A percentile compares a stretch with the other conserved stretches of the same genome.
phyloP scores from a whole-genome alignment of 75 land plant species.

The Isoetes taiwanensis region DNA sequence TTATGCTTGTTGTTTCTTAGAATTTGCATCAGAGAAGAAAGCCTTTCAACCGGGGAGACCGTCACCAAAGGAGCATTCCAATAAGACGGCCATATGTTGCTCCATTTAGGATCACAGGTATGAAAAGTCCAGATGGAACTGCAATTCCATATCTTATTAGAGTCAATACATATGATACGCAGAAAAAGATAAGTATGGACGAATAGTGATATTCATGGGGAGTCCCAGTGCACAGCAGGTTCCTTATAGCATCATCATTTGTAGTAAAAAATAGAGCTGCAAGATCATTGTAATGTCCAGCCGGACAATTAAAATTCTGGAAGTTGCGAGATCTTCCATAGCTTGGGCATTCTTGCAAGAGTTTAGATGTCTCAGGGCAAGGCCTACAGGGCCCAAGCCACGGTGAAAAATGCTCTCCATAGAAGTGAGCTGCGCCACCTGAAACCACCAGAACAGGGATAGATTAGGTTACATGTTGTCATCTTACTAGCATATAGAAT shows the following conservation, averaged over 20 bases:
- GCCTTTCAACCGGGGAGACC: constrained; percentile 57
- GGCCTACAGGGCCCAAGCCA: constrained; percentile 60
- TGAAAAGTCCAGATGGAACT: constrained; percentile 66
- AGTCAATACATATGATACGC: constrained; percentile 44
- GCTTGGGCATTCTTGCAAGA: constrained; percentile 59
- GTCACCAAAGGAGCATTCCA: constrained; percentile 50
- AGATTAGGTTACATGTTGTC: too few relatives aligned
- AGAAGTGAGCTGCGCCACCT: constrained; percentile 90
- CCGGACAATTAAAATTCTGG: constrained; percentile 68
- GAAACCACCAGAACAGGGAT: too few relatives aligned
- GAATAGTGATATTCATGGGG: constrained; percentile 32
- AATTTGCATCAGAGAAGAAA: constrained; percentile 39
- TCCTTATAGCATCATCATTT: constrained; percentile 78
- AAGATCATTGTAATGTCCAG: constrained; percentile 80
- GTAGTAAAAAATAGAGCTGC: constrained; percentile 80
- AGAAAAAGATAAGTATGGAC: constrained; percentile 54
- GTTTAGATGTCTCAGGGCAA: constrained; percentile 57
- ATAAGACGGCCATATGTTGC: constrained; percentile 63
- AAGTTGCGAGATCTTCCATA: constrained; percentile 54
- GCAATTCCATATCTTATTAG: constrained; percentile 74
- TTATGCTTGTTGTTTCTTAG: constrained; percentile 52
- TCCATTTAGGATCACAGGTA: constrained; percentile 69
- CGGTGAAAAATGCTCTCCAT: constrained; percentile 79
- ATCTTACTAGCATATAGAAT: background rate
- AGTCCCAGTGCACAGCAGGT: constrained; percentile 60